phyloP scores from a whole-genome alignment of 2,329 filamentous ascomycete species.

The Cercospora janseana region DNA sequence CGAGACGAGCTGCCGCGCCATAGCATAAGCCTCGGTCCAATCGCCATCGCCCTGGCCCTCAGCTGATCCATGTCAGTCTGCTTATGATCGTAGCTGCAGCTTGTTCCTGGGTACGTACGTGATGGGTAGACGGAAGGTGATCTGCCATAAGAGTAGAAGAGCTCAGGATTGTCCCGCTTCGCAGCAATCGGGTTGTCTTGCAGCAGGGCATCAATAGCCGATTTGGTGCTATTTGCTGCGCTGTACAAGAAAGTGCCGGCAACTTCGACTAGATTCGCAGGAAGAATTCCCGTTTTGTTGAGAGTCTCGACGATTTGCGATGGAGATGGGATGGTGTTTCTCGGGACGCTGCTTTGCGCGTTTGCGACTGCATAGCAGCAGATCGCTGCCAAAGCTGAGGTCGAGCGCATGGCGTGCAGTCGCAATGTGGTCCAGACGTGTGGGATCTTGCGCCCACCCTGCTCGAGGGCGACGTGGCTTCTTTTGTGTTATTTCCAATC shows the following conservation, averaged over 20 bases:
- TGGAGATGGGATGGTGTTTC: not conserved
- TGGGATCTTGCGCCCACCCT: too few relatives aligned
- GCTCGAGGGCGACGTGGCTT: too few relatives aligned
- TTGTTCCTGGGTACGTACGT: constrained; percentile 16
- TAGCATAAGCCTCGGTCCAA: constrained; percentile 44
- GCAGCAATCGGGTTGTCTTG: constrained; percentile 12
- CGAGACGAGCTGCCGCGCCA: constrained; percentile 41
- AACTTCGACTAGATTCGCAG: constrained; percentile 14
- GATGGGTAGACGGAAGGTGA: constrained; percentile 35
- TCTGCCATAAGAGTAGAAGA: constrained; percentile 34
- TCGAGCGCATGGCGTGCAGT: too few relatives aligned
- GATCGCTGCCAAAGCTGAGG: constrained; percentile 1
- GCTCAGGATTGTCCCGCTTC: constrained; percentile 27
- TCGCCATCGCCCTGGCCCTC: constrained; percentile 25
- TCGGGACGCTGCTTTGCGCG: not conserved
- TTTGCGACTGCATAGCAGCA: not conserved
- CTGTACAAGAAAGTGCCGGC: constrained; percentile 17
- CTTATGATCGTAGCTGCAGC: not conserved
- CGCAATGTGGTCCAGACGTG: too few relatives aligned
- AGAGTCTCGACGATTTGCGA: constrained; percentile 17
- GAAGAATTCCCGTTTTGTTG: constrained; percentile 18
- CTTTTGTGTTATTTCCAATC: too few relatives aligned
- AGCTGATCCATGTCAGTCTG: constrained; percentile 15
- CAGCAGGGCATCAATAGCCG: constrained; percentile 13
- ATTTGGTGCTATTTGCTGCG: constrained; percentile 19